Evolutionary conservation across 257 asterid species (phyloP).

Genomic region (Ilex asprella): DNA sequence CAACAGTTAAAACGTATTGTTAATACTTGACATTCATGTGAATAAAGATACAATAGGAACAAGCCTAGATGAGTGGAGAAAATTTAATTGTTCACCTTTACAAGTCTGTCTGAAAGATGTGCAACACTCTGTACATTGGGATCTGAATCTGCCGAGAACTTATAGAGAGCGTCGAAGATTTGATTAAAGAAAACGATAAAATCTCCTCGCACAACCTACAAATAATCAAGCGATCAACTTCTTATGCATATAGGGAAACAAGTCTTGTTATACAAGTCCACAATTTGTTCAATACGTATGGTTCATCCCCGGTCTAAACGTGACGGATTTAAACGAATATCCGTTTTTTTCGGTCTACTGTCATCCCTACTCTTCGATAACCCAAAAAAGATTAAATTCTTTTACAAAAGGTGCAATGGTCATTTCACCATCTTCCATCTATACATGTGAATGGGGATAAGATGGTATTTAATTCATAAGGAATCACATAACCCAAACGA

Average conservation of each 20-base stretch:
- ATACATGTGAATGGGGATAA: no score
- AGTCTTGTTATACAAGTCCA: constrained; percentile 4
- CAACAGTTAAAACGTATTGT: constrained; percentile 12
- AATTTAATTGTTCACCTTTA: constrained; percentile 41
- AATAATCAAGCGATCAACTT: constrained; percentile 14
- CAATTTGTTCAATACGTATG: no score
- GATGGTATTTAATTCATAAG: no score
- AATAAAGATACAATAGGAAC: background rate
- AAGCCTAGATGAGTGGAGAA: background rate
- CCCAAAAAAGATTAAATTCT: no score
- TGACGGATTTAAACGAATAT: no score
- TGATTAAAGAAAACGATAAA: constrained; percentile 95
- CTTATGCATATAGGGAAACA: constrained; percentile 10
- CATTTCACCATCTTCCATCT: no score
- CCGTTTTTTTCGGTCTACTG: no score
- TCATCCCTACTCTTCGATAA: no score
- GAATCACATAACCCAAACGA: no score
- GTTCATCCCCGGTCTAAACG: no score
- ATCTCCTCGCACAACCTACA: constrained; percentile 98
- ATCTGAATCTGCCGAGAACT: constrained; percentile 98
- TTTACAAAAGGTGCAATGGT: no score
- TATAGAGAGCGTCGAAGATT: constrained; percentile 89
- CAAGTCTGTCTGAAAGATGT: constrained; percentile 97
- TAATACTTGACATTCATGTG: background rate
- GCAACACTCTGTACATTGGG: constrained; percentile 99